A percentile compares a stretch with the other conserved stretches of the same genome.
Evolutionary conservation across 2,329 filamentous ascomycete genomes (phyloP).

Genomic region (Hypoxylon sp.): DNA sequence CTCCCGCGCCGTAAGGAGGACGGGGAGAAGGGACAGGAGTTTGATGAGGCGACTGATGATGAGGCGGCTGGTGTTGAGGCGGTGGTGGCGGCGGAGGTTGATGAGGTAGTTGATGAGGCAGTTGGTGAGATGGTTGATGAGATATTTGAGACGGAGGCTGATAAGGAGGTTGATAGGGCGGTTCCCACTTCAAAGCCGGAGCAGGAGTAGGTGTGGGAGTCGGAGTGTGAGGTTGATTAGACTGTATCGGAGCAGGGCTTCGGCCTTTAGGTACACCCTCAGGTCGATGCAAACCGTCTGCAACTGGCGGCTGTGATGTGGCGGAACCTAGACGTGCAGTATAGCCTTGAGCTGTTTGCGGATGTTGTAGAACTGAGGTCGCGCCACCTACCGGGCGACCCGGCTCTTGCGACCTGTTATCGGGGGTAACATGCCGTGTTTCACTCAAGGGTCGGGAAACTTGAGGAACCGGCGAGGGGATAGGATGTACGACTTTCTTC

Average conservation of each 20-base stretch:
- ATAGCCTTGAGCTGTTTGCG: slow-evolving; percentile 55
- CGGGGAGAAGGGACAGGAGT: slow-evolving; percentile 53
- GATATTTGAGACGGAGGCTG: slow-evolving; percentile 25
- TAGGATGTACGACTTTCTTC: slow-evolving; percentile 47
- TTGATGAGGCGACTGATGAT: slow-evolving; percentile 53
- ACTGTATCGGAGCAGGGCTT: slow-evolving; percentile 52
- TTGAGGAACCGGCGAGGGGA: slow-evolving; percentile 47
- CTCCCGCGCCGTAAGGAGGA: slow-evolving; percentile 49
- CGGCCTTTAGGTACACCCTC: slow-evolving; percentile 53
- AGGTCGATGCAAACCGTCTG: slow-evolving; percentile 56
- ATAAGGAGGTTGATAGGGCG: slow-evolving; percentile 57
- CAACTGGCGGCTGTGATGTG: slow-evolving; percentile 47
- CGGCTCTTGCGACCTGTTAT: slow-evolving; percentile 47
- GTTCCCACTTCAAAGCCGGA: slow-evolving; percentile 57
- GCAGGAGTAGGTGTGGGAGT: slow-evolving; percentile 44
- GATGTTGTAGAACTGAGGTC: slow-evolving; percentile 59
- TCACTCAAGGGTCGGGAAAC: slow-evolving; percentile 45
- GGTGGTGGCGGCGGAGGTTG: slow-evolving; percentile 34
- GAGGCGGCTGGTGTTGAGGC: slow-evolving; percentile 47
- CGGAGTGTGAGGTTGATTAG: slow-evolving; percentile 51
- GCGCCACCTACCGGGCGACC: slow-evolving; percentile 43
- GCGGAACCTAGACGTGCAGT: slow-evolving; percentile 50
- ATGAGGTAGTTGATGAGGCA: slow-evolving; percentile 42
- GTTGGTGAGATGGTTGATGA: slow-evolving; percentile 15
- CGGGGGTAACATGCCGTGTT: slow-evolving; percentile 47